Percentiles rank a stretch among this genome's conserved stretches.
phyloP scores from a whole-genome alignment of 176 grass and related monocot species.

The Bothriochloa decipiens region DNA sequence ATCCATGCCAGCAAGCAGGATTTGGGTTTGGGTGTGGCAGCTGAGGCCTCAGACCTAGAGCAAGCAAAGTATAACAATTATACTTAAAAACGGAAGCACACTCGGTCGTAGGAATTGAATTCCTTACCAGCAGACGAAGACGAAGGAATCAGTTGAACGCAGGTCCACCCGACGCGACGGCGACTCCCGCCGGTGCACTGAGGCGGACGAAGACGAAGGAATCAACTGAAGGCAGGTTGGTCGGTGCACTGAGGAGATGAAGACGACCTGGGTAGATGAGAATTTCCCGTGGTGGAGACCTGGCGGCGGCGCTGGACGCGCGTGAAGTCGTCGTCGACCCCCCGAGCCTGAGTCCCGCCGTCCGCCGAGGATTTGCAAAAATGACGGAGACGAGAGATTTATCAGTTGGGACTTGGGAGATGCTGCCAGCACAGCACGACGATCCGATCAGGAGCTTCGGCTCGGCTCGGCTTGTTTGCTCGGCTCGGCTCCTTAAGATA shows the following conservation, averaged over 20 bases:
- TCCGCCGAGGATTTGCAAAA: too few species aligned
- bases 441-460: too few species aligned
- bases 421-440: too few species aligned
- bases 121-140: slow-evolving; percentile 3
- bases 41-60: not conserved
- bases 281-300: not conserved
- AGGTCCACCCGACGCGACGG: too few species aligned
- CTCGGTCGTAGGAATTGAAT: not conserved
- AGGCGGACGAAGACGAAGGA: not conserved
- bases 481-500: too few species aligned
- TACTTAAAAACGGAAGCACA: not conserved
- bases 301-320: too few species aligned
- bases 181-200: not conserved
- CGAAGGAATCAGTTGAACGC: not conserved
- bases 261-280: not conserved
- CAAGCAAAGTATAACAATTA: not conserved
- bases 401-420: too few species aligned
- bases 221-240: too few species aligned
- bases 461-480: too few species aligned
- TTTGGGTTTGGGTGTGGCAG: not conserved
- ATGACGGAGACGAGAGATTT: too few species aligned
- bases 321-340: too few species aligned
- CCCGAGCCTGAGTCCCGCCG: too few species aligned
- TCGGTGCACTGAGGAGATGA: not conserved
- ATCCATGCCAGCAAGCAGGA: not conserved